These are phyloP conservation scores for Thelonectria blattea DNA, from an alignment of 2,329 filamentous ascomycete species.

Conservation along the genomic window DNA sequence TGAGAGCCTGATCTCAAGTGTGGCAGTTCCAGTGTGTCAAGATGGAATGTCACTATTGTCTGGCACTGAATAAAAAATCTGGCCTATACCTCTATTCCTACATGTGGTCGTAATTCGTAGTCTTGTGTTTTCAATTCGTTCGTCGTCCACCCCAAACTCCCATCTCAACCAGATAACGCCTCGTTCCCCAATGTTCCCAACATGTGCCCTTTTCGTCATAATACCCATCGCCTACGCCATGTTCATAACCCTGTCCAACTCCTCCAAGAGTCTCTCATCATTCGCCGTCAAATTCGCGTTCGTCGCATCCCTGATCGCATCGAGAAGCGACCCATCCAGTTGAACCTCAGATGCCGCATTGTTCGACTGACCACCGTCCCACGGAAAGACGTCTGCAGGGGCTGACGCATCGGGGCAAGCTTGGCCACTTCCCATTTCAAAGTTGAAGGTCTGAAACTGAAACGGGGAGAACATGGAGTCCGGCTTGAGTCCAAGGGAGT, in stretches of 20 bases:
- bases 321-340: slow-evolving; percentile 5
- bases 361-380: background rate
- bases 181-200: background rate
- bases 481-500: background rate
- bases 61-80: background rate
- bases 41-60: background rate
- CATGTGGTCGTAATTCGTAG: background rate
- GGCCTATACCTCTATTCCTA: background rate
- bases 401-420: background rate
- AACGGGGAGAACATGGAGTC: background rate
- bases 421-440: background rate
- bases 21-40: background rate
- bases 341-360: background rate
- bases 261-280: slow-evolving; percentile 2
- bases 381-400: background rate
- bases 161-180: background rate
- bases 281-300: background rate
- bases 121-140: no score
- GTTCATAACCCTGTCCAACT: slow-evolving; percentile 9
- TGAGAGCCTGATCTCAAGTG: background rate
- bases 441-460: background rate
- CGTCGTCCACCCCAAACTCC: no score
- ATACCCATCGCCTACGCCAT: background rate
- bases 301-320: slow-evolving; percentile 1
- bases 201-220: no score